Conservation (phyloP, 768 basidiomycete genomes). For the Podaxis mareebaensis region DNA sequence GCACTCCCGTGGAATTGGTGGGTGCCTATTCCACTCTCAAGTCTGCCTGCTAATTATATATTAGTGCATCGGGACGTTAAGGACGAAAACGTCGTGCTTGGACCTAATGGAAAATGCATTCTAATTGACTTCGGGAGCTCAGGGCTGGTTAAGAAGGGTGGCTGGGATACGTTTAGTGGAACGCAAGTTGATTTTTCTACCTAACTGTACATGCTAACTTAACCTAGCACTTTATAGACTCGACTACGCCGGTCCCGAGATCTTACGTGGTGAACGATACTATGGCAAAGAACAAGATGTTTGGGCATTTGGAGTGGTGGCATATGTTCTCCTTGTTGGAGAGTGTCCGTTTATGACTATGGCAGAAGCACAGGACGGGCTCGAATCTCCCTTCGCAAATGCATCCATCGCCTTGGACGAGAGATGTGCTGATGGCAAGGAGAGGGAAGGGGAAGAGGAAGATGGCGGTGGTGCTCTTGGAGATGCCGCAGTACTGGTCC, state of each 20-base stretch:
- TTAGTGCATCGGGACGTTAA: conserved; percentile 96
- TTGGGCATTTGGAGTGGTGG: conserved; percentile 97
- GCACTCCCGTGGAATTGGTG: conserved; percentile 89
- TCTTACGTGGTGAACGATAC: conserved; percentile 92
- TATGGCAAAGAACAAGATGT: conserved; percentile 97
- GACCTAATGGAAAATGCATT: conserved; percentile 78
- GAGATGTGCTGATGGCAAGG: conserved; percentile 74
- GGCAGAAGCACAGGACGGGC: conserved; percentile 85
- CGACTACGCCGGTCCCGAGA: conserved; percentile 97
- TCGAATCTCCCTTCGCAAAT: conserved; percentile 72
- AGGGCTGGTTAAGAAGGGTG: conserved; percentile 76
- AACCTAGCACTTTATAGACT: conserved; percentile 44
- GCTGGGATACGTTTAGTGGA: conserved; percentile 92
- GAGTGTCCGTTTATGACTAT: conserved; percentile 93
- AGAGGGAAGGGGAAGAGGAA: conserved; percentile 68
- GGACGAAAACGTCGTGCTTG: conserved; percentile 93
- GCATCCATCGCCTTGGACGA: conserved; percentile 79
- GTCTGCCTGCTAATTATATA: conserved; percentile 15
- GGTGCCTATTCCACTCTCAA: conserved; percentile 24
- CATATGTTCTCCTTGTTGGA: conserved; percentile 89
- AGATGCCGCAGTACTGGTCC: conserved; percentile 84
- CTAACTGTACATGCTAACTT: conserved; percentile 12
- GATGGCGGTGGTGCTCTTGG: conserved; percentile 85
- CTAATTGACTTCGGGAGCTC: conserved; percentile 98
- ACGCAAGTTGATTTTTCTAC: conserved; percentile 58